phyloP scores from a whole-genome alignment of 805 yeast species.

The Pichia membranifaciens region DNA sequence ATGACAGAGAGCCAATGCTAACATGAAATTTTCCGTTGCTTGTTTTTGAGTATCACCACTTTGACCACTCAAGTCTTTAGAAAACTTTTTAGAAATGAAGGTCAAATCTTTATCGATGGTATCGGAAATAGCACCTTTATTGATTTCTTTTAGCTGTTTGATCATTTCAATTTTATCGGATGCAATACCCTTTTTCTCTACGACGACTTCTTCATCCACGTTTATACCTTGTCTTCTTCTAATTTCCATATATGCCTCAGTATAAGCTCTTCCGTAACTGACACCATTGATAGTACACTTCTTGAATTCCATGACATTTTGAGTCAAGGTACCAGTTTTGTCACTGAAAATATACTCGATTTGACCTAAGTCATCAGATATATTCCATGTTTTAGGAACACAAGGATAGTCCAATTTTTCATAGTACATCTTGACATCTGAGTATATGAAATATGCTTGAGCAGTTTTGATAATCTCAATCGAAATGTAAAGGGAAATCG shows the following conservation, averaged over 20 bases:
- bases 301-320: constrained; percentile 80
- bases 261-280: constrained; percentile 72
- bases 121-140: constrained; percentile 26
- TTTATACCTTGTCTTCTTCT: constrained; percentile 74
- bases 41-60: constrained; percentile 48
- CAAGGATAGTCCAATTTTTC: constrained; percentile 70
- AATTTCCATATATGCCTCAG: constrained; percentile 77
- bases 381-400: constrained; percentile 79
- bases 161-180: constrained; percentile 59
- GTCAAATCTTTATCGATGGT: constrained; percentile 54
- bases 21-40: constrained; percentile 68
- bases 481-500: constrained; percentile 76
- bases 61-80: constrained; percentile 51
- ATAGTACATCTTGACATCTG: constrained; percentile 69
- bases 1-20: constrained; percentile 72
- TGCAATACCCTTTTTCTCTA: constrained; percentile 45
- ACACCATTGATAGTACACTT: constrained; percentile 72
- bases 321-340: constrained; percentile 80
- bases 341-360: constrained; percentile 81
- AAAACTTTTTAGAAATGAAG: constrained; percentile 62
- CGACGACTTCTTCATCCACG: constrained; percentile 41
- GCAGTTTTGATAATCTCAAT: constrained; percentile 78
- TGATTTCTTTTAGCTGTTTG: constrained; percentile 34
- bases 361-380: constrained; percentile 81
- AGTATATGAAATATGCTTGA: constrained; percentile 74